Evolutionary conservation across 495 filamentous ascomycete species (phyloP).

Genomic region (Parathielavia appendiculata): DNA sequence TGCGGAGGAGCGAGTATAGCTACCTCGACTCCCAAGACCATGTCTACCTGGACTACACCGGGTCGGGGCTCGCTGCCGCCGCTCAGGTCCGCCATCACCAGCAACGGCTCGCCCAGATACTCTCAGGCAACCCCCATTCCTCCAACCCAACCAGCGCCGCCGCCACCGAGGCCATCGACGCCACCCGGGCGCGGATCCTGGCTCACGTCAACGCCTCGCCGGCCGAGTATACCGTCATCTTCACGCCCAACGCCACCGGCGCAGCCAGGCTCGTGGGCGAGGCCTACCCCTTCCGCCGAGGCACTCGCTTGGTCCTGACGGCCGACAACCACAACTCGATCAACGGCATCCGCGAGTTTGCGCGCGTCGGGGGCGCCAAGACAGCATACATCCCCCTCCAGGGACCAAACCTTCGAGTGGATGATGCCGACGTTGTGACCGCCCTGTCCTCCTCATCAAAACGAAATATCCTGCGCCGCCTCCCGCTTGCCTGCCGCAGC

Average conservation of each 20-base stretch:
- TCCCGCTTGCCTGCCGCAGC: not conserved
- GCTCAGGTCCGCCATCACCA: conserved; percentile 27
- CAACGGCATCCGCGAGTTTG: conserved; percentile 34
- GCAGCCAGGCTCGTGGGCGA: conserved; percentile 55
- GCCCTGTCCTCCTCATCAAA: conserved; percentile 8
- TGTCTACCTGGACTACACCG: conserved; percentile 37
- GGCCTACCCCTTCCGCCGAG: conserved; percentile 31
- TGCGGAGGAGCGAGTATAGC: conserved; percentile 28
- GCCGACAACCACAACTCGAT: conserved; percentile 38
- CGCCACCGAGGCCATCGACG: conserved; percentile 43
- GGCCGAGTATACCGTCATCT: conserved; percentile 56
- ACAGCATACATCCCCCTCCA: conserved; percentile 24
- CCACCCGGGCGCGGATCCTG: conserved; percentile 44
- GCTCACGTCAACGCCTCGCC: conserved; percentile 52
- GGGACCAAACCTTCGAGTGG: conserved; percentile 19
- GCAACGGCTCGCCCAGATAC: conserved; percentile 26
- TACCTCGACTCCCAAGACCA: conserved; percentile 33
- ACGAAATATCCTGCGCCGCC: not conserved
- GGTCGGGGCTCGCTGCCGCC: conserved; percentile 27
- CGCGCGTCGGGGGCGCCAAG: conserved; percentile 9
- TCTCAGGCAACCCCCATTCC: conserved; percentile 60
- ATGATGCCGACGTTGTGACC: conserved; percentile 8
- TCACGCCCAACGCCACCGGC: conserved; percentile 56
- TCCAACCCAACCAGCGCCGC: conserved; percentile 45
- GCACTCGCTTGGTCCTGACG: conserved; percentile 24